Base-by-base conservation (phyloP, 495 filamentous ascomycete genomes). In the Haplographium delicatum region DNA sequence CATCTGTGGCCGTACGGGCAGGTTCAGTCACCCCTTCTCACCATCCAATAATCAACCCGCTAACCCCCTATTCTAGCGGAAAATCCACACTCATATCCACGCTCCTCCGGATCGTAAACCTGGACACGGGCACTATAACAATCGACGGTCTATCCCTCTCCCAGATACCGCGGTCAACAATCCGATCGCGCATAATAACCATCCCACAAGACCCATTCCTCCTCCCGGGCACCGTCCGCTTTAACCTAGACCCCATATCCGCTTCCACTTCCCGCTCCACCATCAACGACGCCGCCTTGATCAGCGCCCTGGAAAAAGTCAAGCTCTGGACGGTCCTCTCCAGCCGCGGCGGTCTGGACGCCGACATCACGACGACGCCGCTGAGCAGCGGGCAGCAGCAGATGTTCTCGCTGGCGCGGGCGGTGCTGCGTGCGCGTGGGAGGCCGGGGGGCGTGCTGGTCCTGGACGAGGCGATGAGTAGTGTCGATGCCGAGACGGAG, bases 1-100 rank as follows among this genome's bases (percentile, higher is more conserved):
- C 0, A 62, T 75, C 6, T 67, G 66, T 45, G 72, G 72, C n/a
- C 58, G 70, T 20, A 71, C 66, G 5, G 71, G 71, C 24, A 52
- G 50, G 41, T 38, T 28, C 65, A 61, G 0, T 61, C 60, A 5
- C 13, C 10, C 28, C 66, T n/a, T 25, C 67, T 41, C 43, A 51
- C 4, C 39, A 59, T 1, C 55, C 70, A 9, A 4, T 3, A 26
- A 5, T 25, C 28, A 16, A 44, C 13, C 16, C n/a, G n/a, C n/a
- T n/a, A n/a, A n/a, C n/a, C n/a, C n/a, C n/a, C n/a, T 34, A 33
- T 5, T 35, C 13, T 16, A 35, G 33, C 33, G 51, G 51, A 4
- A 53, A 74, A 52, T 65, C 63, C 0, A 61, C 62, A 6, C 38
- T 68, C 16, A 33, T 70, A 27, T 46, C 55, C 7, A 39, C 62